Evolutionary conservation across 2,329 filamentous ascomycete genomes (phyloP).

Genomic region (Trichoderma oligosporum): DNA sequence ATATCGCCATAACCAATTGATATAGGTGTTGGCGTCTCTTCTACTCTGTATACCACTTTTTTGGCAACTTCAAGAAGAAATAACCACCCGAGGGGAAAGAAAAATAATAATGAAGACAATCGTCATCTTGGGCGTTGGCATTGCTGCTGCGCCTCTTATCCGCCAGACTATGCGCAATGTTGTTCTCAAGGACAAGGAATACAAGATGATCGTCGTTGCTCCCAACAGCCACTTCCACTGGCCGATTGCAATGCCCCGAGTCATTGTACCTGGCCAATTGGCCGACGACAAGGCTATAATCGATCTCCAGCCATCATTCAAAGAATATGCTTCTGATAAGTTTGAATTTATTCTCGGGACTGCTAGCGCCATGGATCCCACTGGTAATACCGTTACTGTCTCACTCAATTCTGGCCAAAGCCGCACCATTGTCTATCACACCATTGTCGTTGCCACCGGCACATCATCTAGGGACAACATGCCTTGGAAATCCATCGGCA

Average conservation of each 20-base stretch:
- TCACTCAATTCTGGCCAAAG: constrained; percentile 32
- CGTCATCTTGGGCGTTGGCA: constrained; percentile 49
- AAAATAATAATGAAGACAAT: constrained; percentile 32
- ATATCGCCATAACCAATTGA: too few relatives aligned
- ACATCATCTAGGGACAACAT: constrained; percentile 40
- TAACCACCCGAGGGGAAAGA: neutral
- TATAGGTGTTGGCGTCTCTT: too few relatives aligned
- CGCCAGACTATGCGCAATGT: constrained; percentile 49
- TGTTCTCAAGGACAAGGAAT: constrained; percentile 37
- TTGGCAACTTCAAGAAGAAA: neutral
- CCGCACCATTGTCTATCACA: constrained; percentile 46
- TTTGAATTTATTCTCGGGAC: constrained; percentile 53
- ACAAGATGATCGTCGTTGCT: constrained; percentile 45
- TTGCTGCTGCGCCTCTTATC: constrained; percentile 45
- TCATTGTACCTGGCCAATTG: constrained; percentile 45
- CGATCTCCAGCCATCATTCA: constrained; percentile 42
- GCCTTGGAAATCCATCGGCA: constrained; percentile 48
- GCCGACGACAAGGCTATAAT: constrained; percentile 39
- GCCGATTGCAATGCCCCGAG: constrained; percentile 46
- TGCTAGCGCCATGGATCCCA: constrained; percentile 43
- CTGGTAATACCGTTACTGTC: constrained; percentile 42
- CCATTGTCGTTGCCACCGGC: constrained; percentile 54
- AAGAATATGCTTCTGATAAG: constrained; percentile 42
- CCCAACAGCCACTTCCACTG: constrained; percentile 50
- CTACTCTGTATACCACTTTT: neutral